Conservation (phyloP, 164 flowering plant genomes). For the Echeveria elegans region DNA sequence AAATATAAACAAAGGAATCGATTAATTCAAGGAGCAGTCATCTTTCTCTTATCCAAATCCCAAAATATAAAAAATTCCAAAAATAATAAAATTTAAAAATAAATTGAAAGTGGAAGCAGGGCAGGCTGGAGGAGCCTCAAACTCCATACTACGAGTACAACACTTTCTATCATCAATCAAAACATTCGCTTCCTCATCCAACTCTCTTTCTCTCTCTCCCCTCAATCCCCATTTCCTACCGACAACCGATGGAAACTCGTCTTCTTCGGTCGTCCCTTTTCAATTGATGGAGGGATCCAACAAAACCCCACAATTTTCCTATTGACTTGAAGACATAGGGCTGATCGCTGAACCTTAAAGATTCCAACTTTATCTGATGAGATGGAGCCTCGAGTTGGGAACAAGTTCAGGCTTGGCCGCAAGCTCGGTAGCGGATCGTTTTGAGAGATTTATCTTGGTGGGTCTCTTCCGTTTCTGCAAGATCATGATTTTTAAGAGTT, state of each 20-base stretch:
- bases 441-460: constrained; percentile 5
- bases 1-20: neutral
- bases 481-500: neutral
- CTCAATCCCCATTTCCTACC: neutral
- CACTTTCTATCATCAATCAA: neutral
- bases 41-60: neutral
- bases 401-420: constrained; percentile 4
- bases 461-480: neutral
- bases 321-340: neutral
- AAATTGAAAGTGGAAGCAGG: too few species aligned
- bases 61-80: neutral
- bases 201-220: neutral
- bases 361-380: neutral
- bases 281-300: neutral
- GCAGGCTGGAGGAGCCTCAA: neutral
- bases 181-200: neutral
- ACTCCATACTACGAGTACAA: too few species aligned
- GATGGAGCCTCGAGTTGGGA: constrained; percentile 4
- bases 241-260: neutral
- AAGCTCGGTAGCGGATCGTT: constrained; percentile 3
- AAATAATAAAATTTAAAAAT: neutral
- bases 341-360: neutral
- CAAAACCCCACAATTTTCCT: neutral
- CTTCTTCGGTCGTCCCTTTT: neutral
- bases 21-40: neutral